Evolutionary conservation across 2,329 filamentous ascomycete genomes (phyloP), one percentile per base, ranked within the genome.

Genomic region (Trichoderma hamatum): DNA sequence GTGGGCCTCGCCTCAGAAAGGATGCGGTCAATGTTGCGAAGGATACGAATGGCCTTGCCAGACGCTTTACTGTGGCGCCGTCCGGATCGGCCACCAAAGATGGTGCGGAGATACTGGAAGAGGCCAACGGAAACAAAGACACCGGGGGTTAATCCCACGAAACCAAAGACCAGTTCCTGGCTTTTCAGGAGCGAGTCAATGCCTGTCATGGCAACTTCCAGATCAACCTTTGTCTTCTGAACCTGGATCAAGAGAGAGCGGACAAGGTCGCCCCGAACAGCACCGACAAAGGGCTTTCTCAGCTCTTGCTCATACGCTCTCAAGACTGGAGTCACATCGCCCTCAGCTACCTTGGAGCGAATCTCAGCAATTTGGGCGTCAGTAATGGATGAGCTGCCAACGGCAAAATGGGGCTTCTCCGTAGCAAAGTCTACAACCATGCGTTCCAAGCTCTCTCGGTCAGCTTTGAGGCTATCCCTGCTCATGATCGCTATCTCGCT

Each of bases 401-500:
- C 83, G 30, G 84, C 81, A 32, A 89, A 85, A 65, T 88, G 85
- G 1, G 93, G 92, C 75, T 94, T 93, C 74, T 97, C 94, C 11
- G 90, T 82, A 5, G 94, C 92, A 82, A 99, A 99, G 73, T 98
- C 96, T 46, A 99, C 91, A 4, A 99, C 96, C 96, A 99, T 99
- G 59, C 96, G 90, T 79, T 99, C 95, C 36, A 99, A 83, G 76
- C 94, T 97, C 66, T 94, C 93, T 36, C 93, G 89, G 77, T 99
- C 96, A 1, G 94, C 94, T 77, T 91, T 90, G 26, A 99, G 86
- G 73, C 94, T 97, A 73, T 95, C 91, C 70, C 93, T 92, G 81
- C 94, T 97, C 92, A 99, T 96, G 72, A 99, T 92, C 55, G 95
- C 96, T 72, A 99, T 95, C 77, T 98, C 95, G 76, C 93, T 97